Conservation (phyloP, 768 basidiomycete species). For the Pulveroboletus ravenelii region DNA sequence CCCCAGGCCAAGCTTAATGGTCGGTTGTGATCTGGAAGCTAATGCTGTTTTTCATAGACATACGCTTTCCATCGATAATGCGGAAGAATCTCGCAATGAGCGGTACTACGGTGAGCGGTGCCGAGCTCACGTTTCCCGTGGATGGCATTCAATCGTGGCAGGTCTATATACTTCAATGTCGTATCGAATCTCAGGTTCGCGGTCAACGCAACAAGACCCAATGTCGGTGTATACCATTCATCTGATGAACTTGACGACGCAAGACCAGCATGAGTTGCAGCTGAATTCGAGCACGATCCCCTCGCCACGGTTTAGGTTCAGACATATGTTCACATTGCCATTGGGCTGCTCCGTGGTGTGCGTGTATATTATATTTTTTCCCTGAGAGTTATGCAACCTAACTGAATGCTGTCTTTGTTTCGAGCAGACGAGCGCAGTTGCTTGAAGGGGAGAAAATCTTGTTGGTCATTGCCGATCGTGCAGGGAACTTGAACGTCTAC, state of each 20-base stretch:
- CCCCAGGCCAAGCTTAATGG: neutral
- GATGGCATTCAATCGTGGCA: neutral
- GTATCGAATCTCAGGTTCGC: conserved; percentile 9
- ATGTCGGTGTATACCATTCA: conserved; percentile 20
- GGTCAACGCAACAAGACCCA: conserved; percentile 17
- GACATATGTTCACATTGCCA: conserved; percentile 16
- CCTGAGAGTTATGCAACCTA: no score
- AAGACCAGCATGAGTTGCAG: conserved; percentile 30
- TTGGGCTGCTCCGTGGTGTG: conserved; percentile 19
- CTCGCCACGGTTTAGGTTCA: conserved; percentile 24
- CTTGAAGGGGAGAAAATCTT: conserved; percentile 39
- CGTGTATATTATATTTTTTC: neutral
- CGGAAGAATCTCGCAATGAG: neutral
- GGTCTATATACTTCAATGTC: neutral
- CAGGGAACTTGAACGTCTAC: conserved; percentile 33
- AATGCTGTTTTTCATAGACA: conserved; percentile 5
- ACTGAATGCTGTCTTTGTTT: neutral
- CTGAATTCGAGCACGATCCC: conserved; percentile 19
- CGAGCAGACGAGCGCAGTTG: conserved; percentile 35
- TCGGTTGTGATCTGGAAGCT: neutral
- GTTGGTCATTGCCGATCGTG: conserved; percentile 33
- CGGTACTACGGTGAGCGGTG: neutral
- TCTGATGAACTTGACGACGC: conserved; percentile 26
- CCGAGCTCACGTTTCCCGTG: no score
- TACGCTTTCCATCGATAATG: conserved; percentile 1